phyloP scores from a whole-genome alignment of 106 monocot species.

The Platanthera guangdongensis region DNA sequence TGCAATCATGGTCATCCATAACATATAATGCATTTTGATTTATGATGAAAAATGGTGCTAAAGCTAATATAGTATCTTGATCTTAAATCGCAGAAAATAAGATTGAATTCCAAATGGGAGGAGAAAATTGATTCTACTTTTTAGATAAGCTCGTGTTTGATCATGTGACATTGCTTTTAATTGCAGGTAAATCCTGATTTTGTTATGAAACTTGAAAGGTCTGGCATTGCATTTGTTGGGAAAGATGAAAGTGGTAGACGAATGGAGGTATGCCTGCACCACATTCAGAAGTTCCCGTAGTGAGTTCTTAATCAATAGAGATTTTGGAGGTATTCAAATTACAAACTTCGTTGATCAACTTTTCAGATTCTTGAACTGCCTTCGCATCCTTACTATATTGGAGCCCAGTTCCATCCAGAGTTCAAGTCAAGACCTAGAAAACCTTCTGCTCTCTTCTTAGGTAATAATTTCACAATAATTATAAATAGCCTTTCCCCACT shows the following conservation, averaged over 20 bases:
- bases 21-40: background rate
- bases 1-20: too few species aligned
- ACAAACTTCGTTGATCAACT: background rate
- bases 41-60: background rate
- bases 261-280: conserved; percentile 67
- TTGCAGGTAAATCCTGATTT: conserved; percentile 89
- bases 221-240: conserved; percentile 89
- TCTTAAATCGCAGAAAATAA: background rate
- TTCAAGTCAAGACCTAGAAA: conserved; percentile 90
- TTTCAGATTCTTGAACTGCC: conserved; percentile 87
- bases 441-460: conserved; percentile 80
- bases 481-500: background rate
- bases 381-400: conserved; percentile 77
- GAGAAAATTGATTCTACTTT: background rate
- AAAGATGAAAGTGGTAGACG: conserved; percentile 82
- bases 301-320: background rate
- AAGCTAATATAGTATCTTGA: too few species aligned
- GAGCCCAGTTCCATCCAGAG: conserved; percentile 97
- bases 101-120: background rate
- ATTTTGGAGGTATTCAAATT: background rate
- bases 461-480: conserved; percentile 22
- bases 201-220: conserved; percentile 59
- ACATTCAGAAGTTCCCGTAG: background rate
- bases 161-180: background rate
- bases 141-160: background rate